Evolutionary conservation across 257 asterid genomes (phyloP).

Genomic region (Solanum habrochaites): DNA sequence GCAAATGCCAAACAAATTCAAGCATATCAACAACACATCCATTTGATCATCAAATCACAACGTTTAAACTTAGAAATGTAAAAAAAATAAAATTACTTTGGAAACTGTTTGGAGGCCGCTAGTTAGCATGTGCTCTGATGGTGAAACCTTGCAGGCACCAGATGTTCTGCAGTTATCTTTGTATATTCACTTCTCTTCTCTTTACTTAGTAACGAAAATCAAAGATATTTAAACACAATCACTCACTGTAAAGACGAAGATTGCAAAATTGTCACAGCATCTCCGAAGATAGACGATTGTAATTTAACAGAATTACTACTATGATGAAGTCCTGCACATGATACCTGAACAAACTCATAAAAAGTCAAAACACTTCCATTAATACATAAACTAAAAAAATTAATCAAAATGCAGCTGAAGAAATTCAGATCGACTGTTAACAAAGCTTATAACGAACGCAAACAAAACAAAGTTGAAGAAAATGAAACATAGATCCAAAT

Average conservation of each 20-base stretch:
- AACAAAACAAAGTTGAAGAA: not conserved
- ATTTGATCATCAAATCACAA: not conserved
- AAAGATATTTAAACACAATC: not conserved
- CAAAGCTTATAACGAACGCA: not conserved
- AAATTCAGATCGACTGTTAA: not conserved
- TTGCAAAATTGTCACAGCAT: not conserved
- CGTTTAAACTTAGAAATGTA: not conserved
- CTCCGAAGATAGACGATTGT: not conserved
- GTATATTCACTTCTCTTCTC: not conserved
- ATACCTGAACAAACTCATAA: not conserved
- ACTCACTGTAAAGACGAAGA: not conserved
- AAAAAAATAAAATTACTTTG: not conserved
- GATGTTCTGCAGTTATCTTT: not conserved
- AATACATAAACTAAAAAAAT: not conserved
- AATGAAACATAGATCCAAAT: not conserved
- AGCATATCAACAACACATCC: not conserved
- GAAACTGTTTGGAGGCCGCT: not conserved
- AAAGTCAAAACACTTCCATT: not conserved
- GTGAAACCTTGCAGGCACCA: not conserved
- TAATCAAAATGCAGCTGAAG: not conserved
- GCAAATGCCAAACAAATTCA: not conserved
- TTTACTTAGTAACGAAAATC: accelerated
- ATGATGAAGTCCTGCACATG: not conserved
- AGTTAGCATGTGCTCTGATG: not conserved
- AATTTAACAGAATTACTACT: not conserved